Conservation (phyloP, 176 grass and related monocot species). For the Tillandsia fasciculata region DNA sequence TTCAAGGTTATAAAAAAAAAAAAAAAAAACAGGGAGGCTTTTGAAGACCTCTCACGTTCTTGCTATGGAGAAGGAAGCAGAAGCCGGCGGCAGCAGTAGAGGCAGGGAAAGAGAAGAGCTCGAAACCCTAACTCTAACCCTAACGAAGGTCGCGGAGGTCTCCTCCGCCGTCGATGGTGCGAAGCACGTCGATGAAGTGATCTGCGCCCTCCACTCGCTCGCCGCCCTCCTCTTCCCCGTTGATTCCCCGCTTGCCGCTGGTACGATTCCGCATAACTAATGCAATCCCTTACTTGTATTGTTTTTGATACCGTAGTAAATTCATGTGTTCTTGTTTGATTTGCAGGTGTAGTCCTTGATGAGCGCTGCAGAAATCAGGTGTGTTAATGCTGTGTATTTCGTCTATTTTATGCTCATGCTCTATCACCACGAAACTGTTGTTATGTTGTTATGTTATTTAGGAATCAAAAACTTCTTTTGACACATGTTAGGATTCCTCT, state of each 20-base stretch:
- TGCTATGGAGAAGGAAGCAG: conserved; percentile 12
- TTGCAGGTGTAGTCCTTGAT: conserved; percentile 9
- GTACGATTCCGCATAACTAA: conserved; percentile 13
- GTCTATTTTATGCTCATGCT: too few species aligned
- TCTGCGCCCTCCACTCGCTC: conserved; percentile 33
- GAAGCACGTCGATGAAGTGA: conserved; percentile 41
- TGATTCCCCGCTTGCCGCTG: conserved; percentile 25
- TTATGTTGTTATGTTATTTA: too few species aligned
- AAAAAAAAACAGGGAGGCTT: too few species aligned
- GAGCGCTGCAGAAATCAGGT: too few species aligned
- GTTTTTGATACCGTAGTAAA: neutral
- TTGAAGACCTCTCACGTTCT: neutral
- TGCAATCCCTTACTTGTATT: neutral
- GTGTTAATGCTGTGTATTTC: too few species aligned
- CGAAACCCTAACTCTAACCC: conserved; percentile 23
- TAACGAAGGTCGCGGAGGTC: conserved; percentile 55
- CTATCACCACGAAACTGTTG: too few species aligned
- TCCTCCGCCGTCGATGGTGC: conserved; percentile 40
- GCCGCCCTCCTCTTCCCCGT: conserved; percentile 36
- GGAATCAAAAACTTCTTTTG: too few species aligned
- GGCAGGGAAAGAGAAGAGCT: conserved; percentile 12
- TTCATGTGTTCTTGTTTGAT: conserved; percentile 1
- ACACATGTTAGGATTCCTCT: too few species aligned
- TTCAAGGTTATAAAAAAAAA: too few species aligned
- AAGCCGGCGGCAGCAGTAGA: neutral